Evolutionary conservation across 305 asterid genomes (phyloP).

Genomic region (Ilex paraguariensis): DNA sequence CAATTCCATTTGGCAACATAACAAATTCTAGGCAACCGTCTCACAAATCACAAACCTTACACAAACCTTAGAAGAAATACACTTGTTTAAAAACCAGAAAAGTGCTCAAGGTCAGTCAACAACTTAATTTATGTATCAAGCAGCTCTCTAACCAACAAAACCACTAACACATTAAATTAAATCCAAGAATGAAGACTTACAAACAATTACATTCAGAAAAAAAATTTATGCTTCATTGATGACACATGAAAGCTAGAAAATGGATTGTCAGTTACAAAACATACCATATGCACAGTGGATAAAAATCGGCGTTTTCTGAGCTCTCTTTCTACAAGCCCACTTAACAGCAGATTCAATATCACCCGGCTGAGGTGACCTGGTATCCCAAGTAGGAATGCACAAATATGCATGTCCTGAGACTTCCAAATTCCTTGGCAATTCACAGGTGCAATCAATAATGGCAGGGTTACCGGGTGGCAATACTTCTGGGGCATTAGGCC

Average conservation of each 20-base stretch:
- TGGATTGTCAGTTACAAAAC: not conserved
- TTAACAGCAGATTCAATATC: slow-evolving; percentile 83
- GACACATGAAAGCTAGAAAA: too few relatives aligned
- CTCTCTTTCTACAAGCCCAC: slow-evolving; percentile 89
- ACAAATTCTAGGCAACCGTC: too few relatives aligned
- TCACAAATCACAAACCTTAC: too few relatives aligned
- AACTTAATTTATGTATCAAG: too few relatives aligned
- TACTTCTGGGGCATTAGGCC: slow-evolving; percentile 67
- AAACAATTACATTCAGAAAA: too few relatives aligned
- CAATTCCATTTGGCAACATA: too few relatives aligned
- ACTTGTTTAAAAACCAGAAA: too few relatives aligned
- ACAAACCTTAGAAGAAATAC: too few relatives aligned
- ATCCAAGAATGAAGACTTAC: not conserved
- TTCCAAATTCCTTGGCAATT: slow-evolving; percentile 69
- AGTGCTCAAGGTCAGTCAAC: too few relatives aligned
- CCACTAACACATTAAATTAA: too few relatives aligned
- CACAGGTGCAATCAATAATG: slow-evolving; percentile 87
- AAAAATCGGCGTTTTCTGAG: slow-evolving; percentile 62
- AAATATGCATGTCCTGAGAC: slow-evolving; percentile 56
- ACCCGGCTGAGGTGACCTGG: slow-evolving; percentile 73
- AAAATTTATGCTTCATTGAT: too few relatives aligned
- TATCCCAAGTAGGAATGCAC: slow-evolving; percentile 89
- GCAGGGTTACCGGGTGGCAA: slow-evolving; percentile 91
- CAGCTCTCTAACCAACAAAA: too few relatives aligned
- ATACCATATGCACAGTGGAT: slow-evolving; percentile 94